phyloP scores from a whole-genome alignment of 257 asterid genomes.

The Voacanga thouarsii region DNA sequence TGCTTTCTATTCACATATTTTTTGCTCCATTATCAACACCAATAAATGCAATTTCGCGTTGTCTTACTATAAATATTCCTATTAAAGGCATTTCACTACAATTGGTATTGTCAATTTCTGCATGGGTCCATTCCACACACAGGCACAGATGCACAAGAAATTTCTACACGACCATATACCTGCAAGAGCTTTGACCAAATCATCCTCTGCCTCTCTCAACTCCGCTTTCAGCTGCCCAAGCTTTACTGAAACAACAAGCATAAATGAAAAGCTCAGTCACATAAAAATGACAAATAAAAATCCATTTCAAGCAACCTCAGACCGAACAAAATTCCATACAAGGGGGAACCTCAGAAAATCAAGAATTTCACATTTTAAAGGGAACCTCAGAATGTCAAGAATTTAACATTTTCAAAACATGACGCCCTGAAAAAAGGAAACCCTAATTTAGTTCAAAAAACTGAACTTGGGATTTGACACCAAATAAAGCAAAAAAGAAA shows the following conservation, averaged over 20 bases:
- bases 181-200: constrained; percentile 73
- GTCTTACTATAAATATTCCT: neutral
- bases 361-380: neutral
- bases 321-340: neutral
- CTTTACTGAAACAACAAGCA: constrained; percentile 38
- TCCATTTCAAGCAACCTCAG: neutral
- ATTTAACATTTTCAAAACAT: neutral
- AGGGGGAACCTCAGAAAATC: neutral
- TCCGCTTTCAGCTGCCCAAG: constrained; percentile 57
- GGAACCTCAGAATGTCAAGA: neutral
- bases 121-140: neutral
- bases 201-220: constrained; percentile 68
- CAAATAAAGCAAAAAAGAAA: neutral
- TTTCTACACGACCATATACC: constrained; percentile 36
- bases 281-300: neutral
- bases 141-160: neutral
- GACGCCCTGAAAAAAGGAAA: neutral
- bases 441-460: neutral
- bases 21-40: too few relatives aligned
- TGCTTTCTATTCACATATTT: neutral
- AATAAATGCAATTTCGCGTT: too few relatives aligned
- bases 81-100: neutral
- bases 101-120: neutral
- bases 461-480: neutral
- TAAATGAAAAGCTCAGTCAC: constrained; percentile 15